Evolutionary conservation across 1,284 basidiomycete species (phyloP), one percentile per base, ranked within the genome.

Genomic region (Volvariella volvacea): DNA sequence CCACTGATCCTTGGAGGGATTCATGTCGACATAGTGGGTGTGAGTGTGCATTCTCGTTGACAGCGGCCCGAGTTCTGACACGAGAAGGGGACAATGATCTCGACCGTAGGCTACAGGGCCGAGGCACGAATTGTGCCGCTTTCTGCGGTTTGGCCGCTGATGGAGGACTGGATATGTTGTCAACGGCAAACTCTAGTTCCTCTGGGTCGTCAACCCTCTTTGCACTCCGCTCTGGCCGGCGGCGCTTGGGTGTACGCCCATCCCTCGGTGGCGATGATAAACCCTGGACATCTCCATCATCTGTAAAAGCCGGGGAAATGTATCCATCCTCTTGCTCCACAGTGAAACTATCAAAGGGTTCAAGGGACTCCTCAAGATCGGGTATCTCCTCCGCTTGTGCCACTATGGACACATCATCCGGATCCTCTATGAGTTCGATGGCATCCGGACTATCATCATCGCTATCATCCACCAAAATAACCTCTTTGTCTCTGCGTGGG

Each of bases 251-350:
- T 41, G 57, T 46, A 42, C 45, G 46, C 44, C 54, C 51, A 17
- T 53, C 51, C 10, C 67, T 65, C 30, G 67, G 47, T 15, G 84
- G 84, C 15, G 85, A 87, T 38, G 80, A 83, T 22, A 85, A 55
- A 30, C 83, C 80, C 30, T 78, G 73, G 8, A 73, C 71, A 46
- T 74, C 73, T 19, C 12, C 15, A 19, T 28, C 45, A 22, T 37
- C 36, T 70, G 64, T 48, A 67, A 67, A 53, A 71, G 63, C 41
- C 76, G 83, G 84, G 15, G 85, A 86, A 46, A 82, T 67, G 60
- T 88, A 88, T 30, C 86, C 85, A 52, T 85, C 84, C 56, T 88
- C 86, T 61, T 87, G 86, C 54, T 70, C 66, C 28, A 86, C 79
- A 16, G 48, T 54, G 6, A n/a, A 15, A 43, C 51, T 55, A 48